Conservation (phyloP, 1,139 yeast genomes). For the Saccharomycopsis hybrid region DNA sequence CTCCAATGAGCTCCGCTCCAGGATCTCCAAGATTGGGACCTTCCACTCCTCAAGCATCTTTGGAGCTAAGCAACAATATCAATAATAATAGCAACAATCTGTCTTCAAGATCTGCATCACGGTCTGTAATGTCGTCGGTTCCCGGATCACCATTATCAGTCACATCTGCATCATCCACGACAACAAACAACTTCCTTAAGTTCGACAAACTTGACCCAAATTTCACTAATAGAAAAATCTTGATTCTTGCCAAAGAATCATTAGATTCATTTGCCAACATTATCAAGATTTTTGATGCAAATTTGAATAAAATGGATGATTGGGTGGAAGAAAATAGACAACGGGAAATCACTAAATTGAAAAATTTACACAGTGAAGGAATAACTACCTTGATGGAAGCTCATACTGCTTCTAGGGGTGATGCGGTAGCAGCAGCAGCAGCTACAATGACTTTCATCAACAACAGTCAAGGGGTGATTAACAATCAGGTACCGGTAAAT, state of each 20-base stretch:
- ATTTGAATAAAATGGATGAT: conserved; percentile 72
- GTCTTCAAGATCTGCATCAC: no score
- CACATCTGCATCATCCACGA: conserved; percentile 16
- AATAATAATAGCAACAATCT: no score
- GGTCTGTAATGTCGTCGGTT: no score
- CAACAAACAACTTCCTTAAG: conserved; percentile 8
- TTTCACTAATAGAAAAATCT: conserved; percentile 53
- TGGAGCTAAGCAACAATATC: no score
- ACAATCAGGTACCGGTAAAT: no score
- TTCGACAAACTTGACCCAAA: conserved; percentile 16
- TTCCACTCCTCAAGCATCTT: conserved; percentile 1
- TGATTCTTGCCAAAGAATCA: conserved; percentile 82
- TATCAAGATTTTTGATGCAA: conserved; percentile 77
- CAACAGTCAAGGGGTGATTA: no score
- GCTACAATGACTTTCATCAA: no score
- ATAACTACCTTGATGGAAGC: no score
- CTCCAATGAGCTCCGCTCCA: conserved; percentile 21
- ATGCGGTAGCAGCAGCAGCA: no score
- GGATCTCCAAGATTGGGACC: conserved; percentile 18
- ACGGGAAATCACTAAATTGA: conserved; percentile 6
- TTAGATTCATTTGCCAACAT: conserved; percentile 81
- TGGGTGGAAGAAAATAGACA: conserved; percentile 47
- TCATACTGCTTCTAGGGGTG: no score
- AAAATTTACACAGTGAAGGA: no score
- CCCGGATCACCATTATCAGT: conserved; percentile 11